Conservation (phyloP, 495 filamentous ascomycete species). For the Podospora fimiseda region DNA sequence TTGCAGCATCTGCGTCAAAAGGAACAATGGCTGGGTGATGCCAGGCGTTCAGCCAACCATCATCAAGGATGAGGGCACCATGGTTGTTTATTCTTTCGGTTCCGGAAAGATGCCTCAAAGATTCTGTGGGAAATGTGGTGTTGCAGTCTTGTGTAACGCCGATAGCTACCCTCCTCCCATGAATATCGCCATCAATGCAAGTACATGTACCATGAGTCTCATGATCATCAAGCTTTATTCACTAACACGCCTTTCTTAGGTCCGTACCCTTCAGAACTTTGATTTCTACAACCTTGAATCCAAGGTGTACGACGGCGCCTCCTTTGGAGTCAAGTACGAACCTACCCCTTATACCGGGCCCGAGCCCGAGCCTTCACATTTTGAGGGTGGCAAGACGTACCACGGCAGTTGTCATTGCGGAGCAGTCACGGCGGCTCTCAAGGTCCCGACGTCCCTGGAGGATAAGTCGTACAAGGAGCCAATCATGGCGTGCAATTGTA, state of each 20-base stretch:
- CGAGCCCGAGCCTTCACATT: slow-evolving; percentile 27
- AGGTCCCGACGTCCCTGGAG: slow-evolving; percentile 26
- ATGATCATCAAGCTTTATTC: too few relatives aligned
- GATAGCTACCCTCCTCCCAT: not conserved
- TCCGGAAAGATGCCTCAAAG: slow-evolving; percentile 27
- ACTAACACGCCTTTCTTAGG: slow-evolving; percentile 6
- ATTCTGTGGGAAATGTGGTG: slow-evolving; percentile 42
- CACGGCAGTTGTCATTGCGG: slow-evolving; percentile 50
- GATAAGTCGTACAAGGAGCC: slow-evolving; percentile 20
- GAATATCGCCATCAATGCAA: slow-evolving; percentile 21
- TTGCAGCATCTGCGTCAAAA: slow-evolving; percentile 48
- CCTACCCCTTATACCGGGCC: slow-evolving; percentile 31
- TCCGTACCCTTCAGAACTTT: slow-evolving; percentile 29
- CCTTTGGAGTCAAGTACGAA: slow-evolving; percentile 23
- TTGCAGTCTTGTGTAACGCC: slow-evolving; percentile 19
- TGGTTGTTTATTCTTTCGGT: slow-evolving; percentile 35
- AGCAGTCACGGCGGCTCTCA: slow-evolving; percentile 36
- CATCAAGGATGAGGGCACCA: slow-evolving; percentile 33
- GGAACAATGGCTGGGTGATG: slow-evolving; percentile 36
- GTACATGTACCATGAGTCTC: too few relatives aligned
- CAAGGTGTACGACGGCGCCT: slow-evolving; percentile 34
- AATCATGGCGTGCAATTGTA: slow-evolving; percentile 39
- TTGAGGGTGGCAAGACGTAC: slow-evolving; percentile 36
- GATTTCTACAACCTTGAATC: slow-evolving; percentile 29
- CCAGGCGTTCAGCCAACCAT: slow-evolving; percentile 25